A percentile compares a stretch with the other conserved stretches of the same genome.
Evolutionary conservation across 345 rosid species (phyloP).

Genomic region (Camelina laxa): DNA sequence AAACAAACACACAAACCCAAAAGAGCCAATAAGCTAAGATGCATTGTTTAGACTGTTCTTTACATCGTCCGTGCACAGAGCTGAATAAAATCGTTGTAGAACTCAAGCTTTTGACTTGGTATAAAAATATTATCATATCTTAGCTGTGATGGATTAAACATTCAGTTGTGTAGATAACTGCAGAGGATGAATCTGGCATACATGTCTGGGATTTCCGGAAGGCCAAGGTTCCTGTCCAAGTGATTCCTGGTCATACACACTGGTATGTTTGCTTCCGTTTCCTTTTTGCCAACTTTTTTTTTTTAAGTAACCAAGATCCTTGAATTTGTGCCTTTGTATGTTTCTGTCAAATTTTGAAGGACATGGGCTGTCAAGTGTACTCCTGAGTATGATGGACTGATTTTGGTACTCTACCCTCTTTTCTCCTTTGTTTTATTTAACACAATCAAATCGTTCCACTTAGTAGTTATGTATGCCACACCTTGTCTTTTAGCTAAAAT

Average conservation of each 20-base stretch:
- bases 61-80: neutral
- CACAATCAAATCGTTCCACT: neutral
- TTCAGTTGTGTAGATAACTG: slow-evolving; percentile 57
- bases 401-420: slow-evolving; percentile 62
- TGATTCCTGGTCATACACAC: slow-evolving; percentile 84
- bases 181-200: slow-evolving; percentile 81
- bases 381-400: slow-evolving; percentile 77
- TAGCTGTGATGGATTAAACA: slow-evolving; percentile 20
- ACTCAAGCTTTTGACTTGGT: no score
- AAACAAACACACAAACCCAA: no score
- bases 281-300: slow-evolving; percentile 17
- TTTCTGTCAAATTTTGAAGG: slow-evolving; percentile 54
- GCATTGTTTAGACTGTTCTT: neutral
- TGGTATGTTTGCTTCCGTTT: slow-evolving; percentile 55
- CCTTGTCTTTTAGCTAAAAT: slow-evolving; percentile 15
- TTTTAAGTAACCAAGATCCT: neutral
- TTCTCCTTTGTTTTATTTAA: slow-evolving; percentile 39
- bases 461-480: slow-evolving; percentile 10
- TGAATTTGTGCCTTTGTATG: slow-evolving; percentile 26
- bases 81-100: neutral
- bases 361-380: slow-evolving; percentile 87
- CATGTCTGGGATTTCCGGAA: slow-evolving; percentile 79
- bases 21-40: neutral
- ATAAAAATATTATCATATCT: neutral
- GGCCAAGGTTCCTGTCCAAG: slow-evolving; percentile 65